A percentile compares a stretch with the other conserved stretches of the same genome.
Evolutionary conservation across 306 rosid genomes (phyloP).

Genomic region (Corylus heterophylla): DNA sequence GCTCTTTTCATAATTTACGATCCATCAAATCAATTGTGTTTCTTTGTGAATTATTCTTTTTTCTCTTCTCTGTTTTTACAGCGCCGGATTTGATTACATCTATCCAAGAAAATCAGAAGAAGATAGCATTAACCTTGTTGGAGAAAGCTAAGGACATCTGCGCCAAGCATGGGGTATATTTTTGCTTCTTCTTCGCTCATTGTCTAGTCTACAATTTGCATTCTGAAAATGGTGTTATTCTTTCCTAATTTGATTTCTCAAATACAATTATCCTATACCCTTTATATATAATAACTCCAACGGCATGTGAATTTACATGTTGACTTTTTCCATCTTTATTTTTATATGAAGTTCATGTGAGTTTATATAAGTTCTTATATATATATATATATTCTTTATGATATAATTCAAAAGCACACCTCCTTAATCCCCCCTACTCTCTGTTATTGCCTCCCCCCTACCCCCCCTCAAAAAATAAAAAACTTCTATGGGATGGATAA

Average conservation of each 20-base stretch:
- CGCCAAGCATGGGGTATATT: slow-evolving; percentile 35
- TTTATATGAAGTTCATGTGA: too few species aligned
- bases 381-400: too few species aligned
- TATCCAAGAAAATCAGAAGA: slow-evolving; percentile 29
- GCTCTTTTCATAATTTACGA: neutral
- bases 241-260: neutral
- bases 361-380: too few species aligned
- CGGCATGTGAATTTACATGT: too few species aligned
- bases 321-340: too few species aligned
- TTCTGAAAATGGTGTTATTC: neutral
- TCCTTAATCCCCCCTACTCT: too few species aligned
- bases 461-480: too few species aligned
- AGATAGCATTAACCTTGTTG: slow-evolving; percentile 26
- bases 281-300: neutral
- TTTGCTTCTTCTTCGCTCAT: neutral
- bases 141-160: slow-evolving; percentile 36
- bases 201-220: neutral
- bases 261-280: neutral
- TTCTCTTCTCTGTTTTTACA: neutral
- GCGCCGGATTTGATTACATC: slow-evolving; percentile 30
- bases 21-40: neutral
- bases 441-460: too few species aligned
- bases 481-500: too few species aligned
- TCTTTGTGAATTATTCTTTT: neutral
- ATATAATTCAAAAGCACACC: too few species aligned